Base-by-base conservation (phyloP, 106 monocot species). In the Allium sativum region DNA sequence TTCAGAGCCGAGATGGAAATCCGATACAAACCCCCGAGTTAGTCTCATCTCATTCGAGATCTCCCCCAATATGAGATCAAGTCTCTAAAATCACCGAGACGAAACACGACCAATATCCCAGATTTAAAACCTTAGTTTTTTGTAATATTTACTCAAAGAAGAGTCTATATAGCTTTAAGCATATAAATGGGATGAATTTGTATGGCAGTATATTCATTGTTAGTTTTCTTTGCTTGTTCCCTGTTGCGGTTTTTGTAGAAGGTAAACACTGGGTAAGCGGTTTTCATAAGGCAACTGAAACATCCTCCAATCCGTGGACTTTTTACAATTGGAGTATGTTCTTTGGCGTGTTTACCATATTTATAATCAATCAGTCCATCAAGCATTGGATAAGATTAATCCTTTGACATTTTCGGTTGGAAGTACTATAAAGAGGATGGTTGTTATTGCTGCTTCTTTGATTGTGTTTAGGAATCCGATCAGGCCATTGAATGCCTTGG, bases 301-400 rank as follows among this genome's bases (percentile, higher is more conserved):
- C 4, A 12, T 67, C 56, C 6, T 44, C 58, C 3, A 62, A 62
- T 15, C 77, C 77, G 11, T 41, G 59, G 63, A 63, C 43, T 6
- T 81, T 84, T 51, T 80, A 71, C 46, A 10, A 43, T 5, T 85
- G 85, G 81, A 68, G 78, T 55, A 14, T 78, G 15, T 11, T 81
- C 6, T 81, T 77, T 2, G 77, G 85, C 21, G 68, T 85, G 44
- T 85, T 85, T 85, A 81, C 59, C 85, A 85, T 66, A 65, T 85
- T n/a, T 85, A 81, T 55, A 85, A 85, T 55, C 85, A 85, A 70
- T 64, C 77, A 4, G 81, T 74, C 10, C 81, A 85, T 64, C 77
- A 78, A 70, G 81, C 81, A 44, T 60, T 81, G 45, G 77, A 81
- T 17, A 54, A 72, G 55, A 81, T 81, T 18, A 81, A 74, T 40